A percentile compares a stretch with the other conserved stretches of the same genome.
These are phyloP conservation scores for Epichloe coenophiala DNA, from an alignment of 2,329 filamentous ascomycete species.

Conservation along the genomic window DNA sequence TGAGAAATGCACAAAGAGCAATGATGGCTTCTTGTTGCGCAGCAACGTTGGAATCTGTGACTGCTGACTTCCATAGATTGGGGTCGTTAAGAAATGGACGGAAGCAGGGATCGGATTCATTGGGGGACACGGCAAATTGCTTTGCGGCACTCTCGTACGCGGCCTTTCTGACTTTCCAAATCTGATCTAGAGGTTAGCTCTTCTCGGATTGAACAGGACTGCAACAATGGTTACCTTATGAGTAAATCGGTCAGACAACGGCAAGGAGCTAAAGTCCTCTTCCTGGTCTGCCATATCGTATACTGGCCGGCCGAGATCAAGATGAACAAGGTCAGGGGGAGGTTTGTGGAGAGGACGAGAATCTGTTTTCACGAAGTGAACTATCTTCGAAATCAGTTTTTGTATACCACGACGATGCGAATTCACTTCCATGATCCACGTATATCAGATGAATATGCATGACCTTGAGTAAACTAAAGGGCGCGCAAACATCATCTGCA, in stretches of 20 bases:
- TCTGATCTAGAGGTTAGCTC: slow-evolving; percentile 28
- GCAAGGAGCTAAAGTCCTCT: slow-evolving; percentile 69
- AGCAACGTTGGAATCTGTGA: slow-evolving; percentile 89
- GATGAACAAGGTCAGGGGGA: slow-evolving; percentile 9
- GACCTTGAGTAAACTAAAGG: background rate
- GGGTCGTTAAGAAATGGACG: slow-evolving; percentile 77
- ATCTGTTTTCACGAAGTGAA: slow-evolving; percentile 9
- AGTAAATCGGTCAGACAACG: slow-evolving; percentile 64
- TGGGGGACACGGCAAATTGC: slow-evolving; percentile 69
- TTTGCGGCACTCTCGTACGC: slow-evolving; percentile 89
- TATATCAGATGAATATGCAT: background rate
- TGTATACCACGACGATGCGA: slow-evolving; percentile 12
- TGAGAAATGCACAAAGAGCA: slow-evolving; percentile 81
- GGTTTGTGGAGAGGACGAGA: background rate
- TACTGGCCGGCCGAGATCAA: slow-evolving; percentile 8
- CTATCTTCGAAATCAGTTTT: slow-evolving; percentile 20
- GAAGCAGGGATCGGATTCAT: slow-evolving; percentile 77
- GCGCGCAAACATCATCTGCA: background rate
- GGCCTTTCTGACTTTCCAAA: slow-evolving; percentile 94
- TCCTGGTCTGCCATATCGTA: slow-evolving; percentile 63
- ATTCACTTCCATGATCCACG: slow-evolving; percentile 11
- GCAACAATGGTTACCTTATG: slow-evolving; percentile 51
- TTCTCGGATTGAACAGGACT: background rate
- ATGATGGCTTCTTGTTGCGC: slow-evolving; percentile 87
- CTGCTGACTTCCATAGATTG: slow-evolving; percentile 80